Conservation (phyloP, 495 filamentous ascomycete species). For the Ramalina intermedia region DNA sequence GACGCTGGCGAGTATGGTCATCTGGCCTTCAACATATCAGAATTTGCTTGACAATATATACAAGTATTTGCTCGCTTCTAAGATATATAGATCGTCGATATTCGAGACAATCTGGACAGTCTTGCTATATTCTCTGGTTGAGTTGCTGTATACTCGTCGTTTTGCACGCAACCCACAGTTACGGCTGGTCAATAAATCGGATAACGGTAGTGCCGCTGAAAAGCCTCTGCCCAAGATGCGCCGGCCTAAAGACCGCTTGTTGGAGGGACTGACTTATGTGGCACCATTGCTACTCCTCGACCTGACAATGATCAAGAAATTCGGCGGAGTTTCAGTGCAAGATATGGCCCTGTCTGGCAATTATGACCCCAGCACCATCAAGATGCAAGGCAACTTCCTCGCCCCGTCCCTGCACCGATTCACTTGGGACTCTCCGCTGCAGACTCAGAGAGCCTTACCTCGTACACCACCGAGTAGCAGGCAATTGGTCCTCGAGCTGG, state of each 20-base stretch:
- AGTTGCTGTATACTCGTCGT: constrained; percentile 11
- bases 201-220: background rate
- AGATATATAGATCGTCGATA: constrained; percentile 16
- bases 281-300: constrained; percentile 18
- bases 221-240: constrained; percentile 14
- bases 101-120: constrained; percentile 23
- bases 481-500: constrained; percentile 18
- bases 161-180: constrained; percentile 17
- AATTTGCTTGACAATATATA: constrained; percentile 12
- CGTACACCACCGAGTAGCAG: constrained; percentile 12
- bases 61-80: constrained; percentile 6
- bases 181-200: constrained; percentile 9
- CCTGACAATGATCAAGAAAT: constrained; percentile 24
- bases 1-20: constrained; percentile 2
- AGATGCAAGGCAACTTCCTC: constrained; percentile 15
- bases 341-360: constrained; percentile 16
- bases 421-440: constrained; percentile 18
- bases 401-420: constrained; percentile 19
- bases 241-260: constrained; percentile 14
- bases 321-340: constrained; percentile 13
- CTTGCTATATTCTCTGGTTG: constrained; percentile 19
- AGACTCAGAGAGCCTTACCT: constrained; percentile 18
- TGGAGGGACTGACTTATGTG: constrained; percentile 14
- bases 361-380: constrained; percentile 12
- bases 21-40: constrained; percentile 15